phyloP scores from a whole-genome alignment of 805 yeast genomes.

The Ogataea haglerorum region DNA sequence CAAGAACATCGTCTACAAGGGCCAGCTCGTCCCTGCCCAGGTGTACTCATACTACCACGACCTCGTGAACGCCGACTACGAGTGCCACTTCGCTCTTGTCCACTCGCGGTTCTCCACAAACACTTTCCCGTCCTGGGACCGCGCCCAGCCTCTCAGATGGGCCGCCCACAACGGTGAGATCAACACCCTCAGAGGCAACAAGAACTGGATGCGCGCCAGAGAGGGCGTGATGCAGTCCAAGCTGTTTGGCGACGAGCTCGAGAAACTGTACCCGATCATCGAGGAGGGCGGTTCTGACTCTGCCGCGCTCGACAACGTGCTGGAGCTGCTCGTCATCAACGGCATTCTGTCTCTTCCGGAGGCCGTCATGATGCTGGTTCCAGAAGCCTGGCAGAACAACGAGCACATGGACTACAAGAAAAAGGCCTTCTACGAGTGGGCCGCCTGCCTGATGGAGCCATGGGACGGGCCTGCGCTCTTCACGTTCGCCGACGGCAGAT shows the following conservation, averaged over 20 bases:
- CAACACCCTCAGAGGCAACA: constrained; percentile 94
- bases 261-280: constrained; percentile 86
- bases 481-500: constrained; percentile 95
- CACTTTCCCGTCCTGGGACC: constrained; percentile 99
- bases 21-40: constrained; percentile 95
- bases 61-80: constrained; percentile 83
- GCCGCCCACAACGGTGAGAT: constrained; percentile 99
- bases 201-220: constrained; percentile 98
- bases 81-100: constrained; percentile 92
- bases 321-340: constrained; percentile 86
- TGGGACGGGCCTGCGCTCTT: constrained; percentile 99
- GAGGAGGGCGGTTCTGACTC: constrained; percentile 99
- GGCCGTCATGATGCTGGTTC: constrained; percentile 94
- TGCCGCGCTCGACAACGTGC: constrained; percentile 94
- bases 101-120: constrained; percentile 97
- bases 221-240: constrained; percentile 93
- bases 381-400: constrained; percentile 97
- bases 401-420: constrained; percentile 82
- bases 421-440: constrained; percentile 97
- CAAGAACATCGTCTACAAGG: constrained; percentile 92
- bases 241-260: constrained; percentile 87
- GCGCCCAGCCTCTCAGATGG: constrained; percentile 97
- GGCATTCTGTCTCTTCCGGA: constrained; percentile 92
- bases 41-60: constrained; percentile 95
- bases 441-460: constrained; percentile 98